phyloP scores from a whole-genome alignment of 352 stramenopile genomes.

The Globisporangium recalcitrans region DNA sequence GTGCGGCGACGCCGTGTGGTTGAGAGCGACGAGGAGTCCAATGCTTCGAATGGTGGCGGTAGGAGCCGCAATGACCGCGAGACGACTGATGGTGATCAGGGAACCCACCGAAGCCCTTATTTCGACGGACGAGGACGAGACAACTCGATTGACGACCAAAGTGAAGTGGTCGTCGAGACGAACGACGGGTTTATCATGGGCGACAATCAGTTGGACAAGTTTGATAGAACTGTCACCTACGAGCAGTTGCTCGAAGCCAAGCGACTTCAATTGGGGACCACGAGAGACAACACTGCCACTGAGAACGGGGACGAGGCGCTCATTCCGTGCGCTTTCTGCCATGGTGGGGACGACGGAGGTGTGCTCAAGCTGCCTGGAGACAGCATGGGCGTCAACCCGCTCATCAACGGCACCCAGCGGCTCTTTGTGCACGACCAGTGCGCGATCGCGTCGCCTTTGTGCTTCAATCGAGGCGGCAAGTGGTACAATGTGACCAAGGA shows the following conservation, averaged over 20 bases:
- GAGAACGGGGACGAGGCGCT: constrained; percentile 36
- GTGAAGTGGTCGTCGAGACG: constrained; percentile 68
- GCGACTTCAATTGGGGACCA: constrained; percentile 28
- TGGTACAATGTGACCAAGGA: constrained; percentile 87
- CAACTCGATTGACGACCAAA: constrained; percentile 21
- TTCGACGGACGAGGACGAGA: not conserved
- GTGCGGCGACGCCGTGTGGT: constrained; percentile 8
- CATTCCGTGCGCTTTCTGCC: constrained; percentile 80
- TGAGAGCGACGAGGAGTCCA: constrained; percentile 14
- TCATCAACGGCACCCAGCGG: constrained; percentile 62
- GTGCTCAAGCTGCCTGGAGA: constrained; percentile 79
- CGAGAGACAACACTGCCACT: constrained; percentile 18
- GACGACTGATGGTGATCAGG: constrained; percentile 6
- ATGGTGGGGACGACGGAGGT: constrained; percentile 52
- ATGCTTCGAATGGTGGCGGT: not conserved
- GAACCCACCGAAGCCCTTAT: constrained; percentile 16
- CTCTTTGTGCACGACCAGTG: constrained; percentile 87
- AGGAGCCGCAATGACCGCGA: constrained; percentile 2
- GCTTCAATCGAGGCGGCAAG: constrained; percentile 66
- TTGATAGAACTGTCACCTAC: constrained; percentile 65
- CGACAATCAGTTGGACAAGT: constrained; percentile 77
- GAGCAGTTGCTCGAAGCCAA: constrained; percentile 56
- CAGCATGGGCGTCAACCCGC: constrained; percentile 60
- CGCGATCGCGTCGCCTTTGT: constrained; percentile 75
- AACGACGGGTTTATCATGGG: constrained; percentile 81